Conservation (phyloP, 495 filamentous ascomycete genomes). For the Penicillium crystallinum region DNA sequence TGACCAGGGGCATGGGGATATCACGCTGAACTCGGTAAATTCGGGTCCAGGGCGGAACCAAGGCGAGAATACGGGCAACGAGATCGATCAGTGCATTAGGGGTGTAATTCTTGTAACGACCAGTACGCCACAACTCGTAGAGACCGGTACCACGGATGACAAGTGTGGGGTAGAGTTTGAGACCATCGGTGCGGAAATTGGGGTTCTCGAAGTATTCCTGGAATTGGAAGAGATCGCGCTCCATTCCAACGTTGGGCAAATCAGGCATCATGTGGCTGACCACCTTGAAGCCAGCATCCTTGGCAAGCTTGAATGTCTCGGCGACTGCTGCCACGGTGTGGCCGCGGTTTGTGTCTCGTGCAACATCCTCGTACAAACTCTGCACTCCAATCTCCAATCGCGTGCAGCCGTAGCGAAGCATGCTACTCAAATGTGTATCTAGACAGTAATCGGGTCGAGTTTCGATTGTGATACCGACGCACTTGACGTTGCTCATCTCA, state of each 20-base stretch:
- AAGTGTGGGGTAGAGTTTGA: constrained; percentile 97
- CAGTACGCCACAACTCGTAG: constrained; percentile 96
- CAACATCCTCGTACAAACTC: constrained; percentile 97
- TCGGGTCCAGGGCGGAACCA: constrained; percentile 95
- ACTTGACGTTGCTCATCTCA: constrained; percentile 92
- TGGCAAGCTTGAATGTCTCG: constrained; percentile 89
- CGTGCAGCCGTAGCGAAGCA: constrained; percentile 96
- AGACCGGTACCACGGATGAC: constrained; percentile 96
- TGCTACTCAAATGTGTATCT: constrained; percentile 82
- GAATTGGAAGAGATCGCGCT: constrained; percentile 94
- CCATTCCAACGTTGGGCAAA: constrained; percentile 96
- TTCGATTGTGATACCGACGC: constrained; percentile 97
- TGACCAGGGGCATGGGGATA: constrained; percentile 97
- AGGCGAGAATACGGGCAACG: constrained; percentile 87
- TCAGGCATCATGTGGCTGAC: constrained; percentile 99
- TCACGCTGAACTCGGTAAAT: constrained; percentile 98
- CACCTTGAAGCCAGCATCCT: constrained; percentile 98
- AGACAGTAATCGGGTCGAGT: constrained; percentile 95
- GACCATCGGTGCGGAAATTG: constrained; percentile 91
- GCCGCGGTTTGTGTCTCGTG: constrained; percentile 91
- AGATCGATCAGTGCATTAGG: constrained; percentile 94
- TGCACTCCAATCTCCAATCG: constrained; percentile 93
- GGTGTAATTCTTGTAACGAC: constrained; percentile 96
- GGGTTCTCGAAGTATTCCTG: constrained; percentile 97
- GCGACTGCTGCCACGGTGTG: constrained; percentile 93